Conservation (phyloP, 768 basidiomycete species). For the Saitozyma podzolica region DNA sequence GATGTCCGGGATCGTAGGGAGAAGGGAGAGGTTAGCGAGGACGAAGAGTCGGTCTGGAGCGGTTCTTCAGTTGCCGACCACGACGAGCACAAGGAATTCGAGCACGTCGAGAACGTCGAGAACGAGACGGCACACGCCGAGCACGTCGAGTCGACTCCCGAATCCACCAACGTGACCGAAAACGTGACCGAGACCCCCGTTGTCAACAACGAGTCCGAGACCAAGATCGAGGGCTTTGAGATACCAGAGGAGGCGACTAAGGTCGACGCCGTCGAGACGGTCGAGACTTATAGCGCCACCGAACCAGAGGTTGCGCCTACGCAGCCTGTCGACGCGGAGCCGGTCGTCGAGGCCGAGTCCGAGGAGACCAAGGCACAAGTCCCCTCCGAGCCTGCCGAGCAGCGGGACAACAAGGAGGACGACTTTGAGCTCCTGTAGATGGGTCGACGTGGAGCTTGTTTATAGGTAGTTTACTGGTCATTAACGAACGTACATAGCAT, state of each 20-base stretch:
- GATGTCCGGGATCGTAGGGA: constrained; percentile 27
- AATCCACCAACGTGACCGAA: background rate
- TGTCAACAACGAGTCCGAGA: background rate
- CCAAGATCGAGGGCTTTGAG: background rate
- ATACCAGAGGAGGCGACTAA: background rate
- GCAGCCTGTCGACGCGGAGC: too few species aligned
- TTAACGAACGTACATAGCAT: background rate
- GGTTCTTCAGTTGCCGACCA: constrained; percentile 24
- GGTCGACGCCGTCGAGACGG: background rate
- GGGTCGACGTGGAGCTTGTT: background rate
- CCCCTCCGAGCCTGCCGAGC: constrained; percentile 1
- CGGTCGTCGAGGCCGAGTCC: too few species aligned
- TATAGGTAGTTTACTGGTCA: background rate
- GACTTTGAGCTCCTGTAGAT: constrained; percentile 10
- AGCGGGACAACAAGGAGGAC: constrained; percentile 3
- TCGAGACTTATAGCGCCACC: too few species aligned
- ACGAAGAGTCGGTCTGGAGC: constrained; percentile 16
- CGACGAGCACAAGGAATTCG: constrained; percentile 17
- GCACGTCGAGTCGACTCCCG: background rate
- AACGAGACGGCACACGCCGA: constrained; percentile 6
- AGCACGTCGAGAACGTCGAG: constrained; percentile 25
- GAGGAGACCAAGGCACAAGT: background rate
- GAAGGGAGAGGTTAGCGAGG: constrained; percentile 27
- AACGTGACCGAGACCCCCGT: background rate
- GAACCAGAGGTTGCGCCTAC: too few species aligned